Conservation (phyloP, 1,284 basidiomycete genomes). For the Rhodotorula sp. region DNA sequence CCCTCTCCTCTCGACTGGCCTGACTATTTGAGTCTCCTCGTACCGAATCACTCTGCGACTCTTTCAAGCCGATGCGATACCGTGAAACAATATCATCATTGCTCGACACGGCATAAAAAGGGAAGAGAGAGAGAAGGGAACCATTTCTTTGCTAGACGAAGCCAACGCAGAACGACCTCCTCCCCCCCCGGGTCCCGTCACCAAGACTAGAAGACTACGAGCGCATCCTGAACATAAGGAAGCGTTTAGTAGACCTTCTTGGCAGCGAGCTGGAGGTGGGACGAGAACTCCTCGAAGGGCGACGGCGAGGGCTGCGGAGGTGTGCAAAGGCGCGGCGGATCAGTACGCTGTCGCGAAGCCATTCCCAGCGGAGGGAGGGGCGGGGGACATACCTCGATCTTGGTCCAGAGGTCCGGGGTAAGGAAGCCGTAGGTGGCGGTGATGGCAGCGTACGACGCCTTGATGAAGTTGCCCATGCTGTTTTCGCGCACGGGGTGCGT, state of each 20-base stretch:
- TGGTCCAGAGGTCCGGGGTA: conserved; percentile 95
- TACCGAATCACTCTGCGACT: no score
- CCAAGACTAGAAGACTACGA: no score
- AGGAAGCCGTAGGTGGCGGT: conserved; percentile 98
- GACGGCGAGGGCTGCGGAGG: conserved; percentile 22
- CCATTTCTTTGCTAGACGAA: no score
- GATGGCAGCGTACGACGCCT: conserved; percentile 96
- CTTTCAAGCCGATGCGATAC: background rate
- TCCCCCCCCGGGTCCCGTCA: no score
- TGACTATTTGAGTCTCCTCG: no score
- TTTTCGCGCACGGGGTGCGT: background rate
- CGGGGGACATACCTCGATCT: conserved; percentile 80
- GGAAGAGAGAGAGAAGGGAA: background rate
- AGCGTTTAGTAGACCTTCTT: conserved; percentile 58
- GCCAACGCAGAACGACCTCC: no score
- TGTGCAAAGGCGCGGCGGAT: background rate
- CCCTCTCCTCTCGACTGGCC: no score
- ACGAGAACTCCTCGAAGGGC: conserved; percentile 91
- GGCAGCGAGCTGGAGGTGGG: conserved; percentile 76
- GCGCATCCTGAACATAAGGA: background rate
- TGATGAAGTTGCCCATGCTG: conserved; percentile 78
- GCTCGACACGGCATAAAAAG: background rate
- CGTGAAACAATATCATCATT: conserved; percentile 1
- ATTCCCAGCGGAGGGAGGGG: no score
- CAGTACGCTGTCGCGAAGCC: background rate